A percentile compares a stretch with the other conserved stretches of the same genome.
These are phyloP conservation scores for Effrenium voratum DNA, from an alignment of 73 alveolate species.

Conservation along the genomic window DNA sequence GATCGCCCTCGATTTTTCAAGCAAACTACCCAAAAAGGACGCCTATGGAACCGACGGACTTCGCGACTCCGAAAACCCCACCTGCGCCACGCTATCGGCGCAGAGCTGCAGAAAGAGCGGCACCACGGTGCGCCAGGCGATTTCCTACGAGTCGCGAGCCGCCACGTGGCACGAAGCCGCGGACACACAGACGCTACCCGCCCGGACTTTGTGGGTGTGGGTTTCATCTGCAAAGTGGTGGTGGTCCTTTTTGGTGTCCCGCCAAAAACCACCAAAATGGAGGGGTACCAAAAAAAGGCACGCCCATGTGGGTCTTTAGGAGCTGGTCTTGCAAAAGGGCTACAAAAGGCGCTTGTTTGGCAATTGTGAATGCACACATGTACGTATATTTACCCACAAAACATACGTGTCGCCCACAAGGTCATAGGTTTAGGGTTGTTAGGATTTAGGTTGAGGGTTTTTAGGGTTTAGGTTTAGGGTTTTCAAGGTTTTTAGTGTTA, in stretches of 20 bases:
- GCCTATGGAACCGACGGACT: too few relatives aligned
- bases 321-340: not conserved
- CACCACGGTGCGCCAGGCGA: constrained; percentile 59
- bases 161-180: not conserved
- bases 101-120: constrained; percentile 88
- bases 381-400: too few relatives aligned
- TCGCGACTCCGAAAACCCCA: not conserved
- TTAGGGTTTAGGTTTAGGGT: not conserved
- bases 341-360: too few relatives aligned
- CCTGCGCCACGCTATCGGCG: constrained; percentile 81
- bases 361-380: too few relatives aligned
- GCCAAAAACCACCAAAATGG: not conserved
- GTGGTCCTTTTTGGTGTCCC: not conserved
- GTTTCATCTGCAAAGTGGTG: not conserved
- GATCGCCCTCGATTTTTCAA: too few relatives aligned
- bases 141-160: not conserved
- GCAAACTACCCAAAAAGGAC: too few relatives aligned
- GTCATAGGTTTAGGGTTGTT: too few relatives aligned
- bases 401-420: too few relatives aligned
- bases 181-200: not conserved
- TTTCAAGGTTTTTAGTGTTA: too few relatives aligned
- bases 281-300: not conserved
- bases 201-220: not conserved
- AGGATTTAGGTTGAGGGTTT: too few relatives aligned
- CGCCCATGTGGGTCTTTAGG: not conserved